Percentiles rank a stretch among this genome's conserved stretches.
These are phyloP conservation scores for Fusarium transvaalense DNA, from an alignment of 2,329 filamentous ascomycete genomes.

Conservation along the genomic window DNA sequence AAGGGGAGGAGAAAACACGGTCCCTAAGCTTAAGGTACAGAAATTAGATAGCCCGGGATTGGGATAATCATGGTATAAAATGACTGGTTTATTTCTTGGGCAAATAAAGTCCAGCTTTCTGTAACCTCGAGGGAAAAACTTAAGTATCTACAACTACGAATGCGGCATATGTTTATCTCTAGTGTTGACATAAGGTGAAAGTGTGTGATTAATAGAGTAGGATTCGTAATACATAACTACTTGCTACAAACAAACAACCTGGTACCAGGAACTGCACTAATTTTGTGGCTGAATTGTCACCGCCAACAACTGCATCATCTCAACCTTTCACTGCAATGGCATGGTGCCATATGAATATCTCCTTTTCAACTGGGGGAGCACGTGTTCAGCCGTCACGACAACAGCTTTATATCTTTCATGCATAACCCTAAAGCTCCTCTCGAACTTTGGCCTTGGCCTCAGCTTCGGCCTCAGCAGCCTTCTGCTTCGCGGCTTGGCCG, in stretches of 20 bases:
- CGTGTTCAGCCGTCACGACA: neutral
- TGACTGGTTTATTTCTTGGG: too few relatives aligned
- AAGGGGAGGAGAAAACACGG: too few relatives aligned
- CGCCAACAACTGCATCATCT: neutral
- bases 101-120: too few relatives aligned
- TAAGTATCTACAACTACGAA: too few relatives aligned
- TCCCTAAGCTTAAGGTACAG: too few relatives aligned
- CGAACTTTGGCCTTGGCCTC: slow-evolving; percentile 55
- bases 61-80: too few relatives aligned
- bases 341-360: neutral
- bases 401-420: neutral
- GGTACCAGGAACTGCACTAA: slow-evolving; percentile 3
- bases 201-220: slow-evolving; percentile 24
- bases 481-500: slow-evolving; percentile 62
- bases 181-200: too few relatives aligned
- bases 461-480: slow-evolving; percentile 55
- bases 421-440: slow-evolving; percentile 62
- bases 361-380: neutral
- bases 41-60: too few relatives aligned
- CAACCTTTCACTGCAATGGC: neutral
- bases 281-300: neutral
- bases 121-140: too few relatives aligned
- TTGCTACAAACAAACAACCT: slow-evolving; percentile 33
- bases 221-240: slow-evolving; percentile 37
- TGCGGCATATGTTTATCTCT: neutral